A percentile compares a stretch with the other conserved stretches of the same genome.
phyloP scores from a whole-genome alignment of 2,329 filamentous ascomycete species.

The Fusarium nematophilum region DNA sequence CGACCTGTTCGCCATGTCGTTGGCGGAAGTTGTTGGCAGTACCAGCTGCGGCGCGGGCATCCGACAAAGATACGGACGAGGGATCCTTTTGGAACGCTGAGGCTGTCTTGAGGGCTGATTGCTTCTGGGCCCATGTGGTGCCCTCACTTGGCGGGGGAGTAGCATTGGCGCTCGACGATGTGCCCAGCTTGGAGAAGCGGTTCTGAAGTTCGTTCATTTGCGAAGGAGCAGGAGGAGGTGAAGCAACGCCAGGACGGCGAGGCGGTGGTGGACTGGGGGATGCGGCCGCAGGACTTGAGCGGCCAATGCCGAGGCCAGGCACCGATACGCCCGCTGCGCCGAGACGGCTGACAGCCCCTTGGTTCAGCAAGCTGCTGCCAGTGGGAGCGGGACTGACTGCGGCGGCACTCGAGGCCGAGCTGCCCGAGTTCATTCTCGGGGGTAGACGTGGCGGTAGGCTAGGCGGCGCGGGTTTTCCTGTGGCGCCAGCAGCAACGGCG shows the following conservation, averaged over 20 bases:
- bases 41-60: slow-evolving; percentile 67
- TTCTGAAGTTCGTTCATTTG: slow-evolving; percentile 76
- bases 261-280: slow-evolving; percentile 45
- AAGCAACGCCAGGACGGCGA: slow-evolving; percentile 36
- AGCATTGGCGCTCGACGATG: slow-evolving; percentile 40
- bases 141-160: slow-evolving; percentile 55
- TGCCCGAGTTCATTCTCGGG: slow-evolving; percentile 56
- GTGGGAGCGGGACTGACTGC: slow-evolving; percentile 38
- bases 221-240: slow-evolving; percentile 39
- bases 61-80: slow-evolving; percentile 68
- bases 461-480: slow-evolving; percentile 55
- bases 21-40: slow-evolving; percentile 77
- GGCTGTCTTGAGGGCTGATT: slow-evolving; percentile 71
- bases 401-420: slow-evolving; percentile 38
- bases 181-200: slow-evolving; percentile 69
- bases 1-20: slow-evolving; percentile 75
- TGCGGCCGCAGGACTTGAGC: slow-evolving; percentile 45
- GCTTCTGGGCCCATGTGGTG: slow-evolving; percentile 73
- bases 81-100: slow-evolving; percentile 70
- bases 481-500: slow-evolving; percentile 33
- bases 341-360: slow-evolving; percentile 73
- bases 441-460: slow-evolving; percentile 77
- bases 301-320: slow-evolving; percentile 79
- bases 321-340: slow-evolving; percentile 82
- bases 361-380: slow-evolving; percentile 55